These are phyloP conservation scores for Plasmodium berghei DNA, from an alignment of 169 alveolate genomes.

Conservation along the genomic window DNA sequence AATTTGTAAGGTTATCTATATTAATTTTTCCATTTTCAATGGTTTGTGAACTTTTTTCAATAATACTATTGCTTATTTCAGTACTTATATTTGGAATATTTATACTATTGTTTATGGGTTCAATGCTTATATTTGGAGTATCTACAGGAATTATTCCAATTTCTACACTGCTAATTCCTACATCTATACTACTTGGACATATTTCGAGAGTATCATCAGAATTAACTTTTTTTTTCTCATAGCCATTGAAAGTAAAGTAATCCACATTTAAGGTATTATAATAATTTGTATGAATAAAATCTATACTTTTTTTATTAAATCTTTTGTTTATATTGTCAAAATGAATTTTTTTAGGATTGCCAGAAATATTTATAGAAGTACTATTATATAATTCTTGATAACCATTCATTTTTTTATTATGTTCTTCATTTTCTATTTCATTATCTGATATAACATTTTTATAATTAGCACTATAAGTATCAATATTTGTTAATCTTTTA, in stretches of 20 bases:
- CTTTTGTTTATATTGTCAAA: neutral
- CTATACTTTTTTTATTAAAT: constrained; percentile 4
- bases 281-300: constrained; percentile 22
- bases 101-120: too few relatives aligned
- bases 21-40: neutral
- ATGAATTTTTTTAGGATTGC: neutral
- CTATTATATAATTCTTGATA: constrained; percentile 11
- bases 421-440: neutral
- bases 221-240: neutral
- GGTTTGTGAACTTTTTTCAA: too few relatives aligned
- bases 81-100: too few relatives aligned
- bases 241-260: constrained; percentile 21
- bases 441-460: neutral
- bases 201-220: too few relatives aligned
- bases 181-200: too few relatives aligned
- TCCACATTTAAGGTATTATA: constrained; percentile 35
- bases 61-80: too few relatives aligned
- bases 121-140: too few relatives aligned
- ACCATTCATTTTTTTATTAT: neutral
- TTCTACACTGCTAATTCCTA: too few relatives aligned
- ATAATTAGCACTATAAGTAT: too few relatives aligned
- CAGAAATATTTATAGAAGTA: neutral
- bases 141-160: too few relatives aligned
- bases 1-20: neutral
- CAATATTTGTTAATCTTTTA: too few relatives aligned